Percentiles rank a stretch among this genome's conserved stretches.
phyloP scores from a whole-genome alignment of 495 filamentous ascomycete species.

The Pyrenula massariospora region DNA sequence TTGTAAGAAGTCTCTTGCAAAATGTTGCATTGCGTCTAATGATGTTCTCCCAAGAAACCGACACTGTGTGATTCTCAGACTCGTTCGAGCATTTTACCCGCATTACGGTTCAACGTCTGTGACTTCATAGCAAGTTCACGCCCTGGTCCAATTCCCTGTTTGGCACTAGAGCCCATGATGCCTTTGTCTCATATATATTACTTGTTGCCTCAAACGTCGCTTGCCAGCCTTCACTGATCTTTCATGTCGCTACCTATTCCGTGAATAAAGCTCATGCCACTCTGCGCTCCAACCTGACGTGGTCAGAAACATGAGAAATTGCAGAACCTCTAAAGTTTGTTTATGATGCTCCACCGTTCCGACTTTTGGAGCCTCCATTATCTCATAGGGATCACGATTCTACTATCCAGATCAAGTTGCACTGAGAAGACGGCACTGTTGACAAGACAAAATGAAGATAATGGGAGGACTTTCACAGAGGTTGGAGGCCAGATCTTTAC shows the following conservation, averaged over 20 bases:
- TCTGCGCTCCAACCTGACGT: neutral
- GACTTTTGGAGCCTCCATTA: neutral
- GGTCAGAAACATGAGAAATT: neutral
- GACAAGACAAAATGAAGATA: neutral
- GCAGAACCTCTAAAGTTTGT: neutral
- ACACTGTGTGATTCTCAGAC: too few species aligned
- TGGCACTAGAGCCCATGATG: neutral
- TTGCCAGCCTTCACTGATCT: neutral
- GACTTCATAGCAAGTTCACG: too few species aligned
- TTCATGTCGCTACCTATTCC: neutral
- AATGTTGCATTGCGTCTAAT: too few species aligned
- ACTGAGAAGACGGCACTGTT: neutral
- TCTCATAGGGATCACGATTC: neutral
- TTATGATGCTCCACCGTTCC: neutral
- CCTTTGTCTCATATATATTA: neutral
- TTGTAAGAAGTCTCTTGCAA: too few species aligned
- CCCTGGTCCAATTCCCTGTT: too few species aligned
- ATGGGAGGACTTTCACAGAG: conserved; percentile 26
- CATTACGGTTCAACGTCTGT: too few species aligned
- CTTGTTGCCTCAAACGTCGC: neutral
- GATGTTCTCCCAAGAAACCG: too few species aligned
- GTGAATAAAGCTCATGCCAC: neutral
- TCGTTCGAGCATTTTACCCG: too few species aligned
- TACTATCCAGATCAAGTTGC: neutral
- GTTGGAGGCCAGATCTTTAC: conserved; percentile 52